phyloP scores from a whole-genome alignment of 768 basidiomycete species.

The Boletus rubescentipes region DNA sequence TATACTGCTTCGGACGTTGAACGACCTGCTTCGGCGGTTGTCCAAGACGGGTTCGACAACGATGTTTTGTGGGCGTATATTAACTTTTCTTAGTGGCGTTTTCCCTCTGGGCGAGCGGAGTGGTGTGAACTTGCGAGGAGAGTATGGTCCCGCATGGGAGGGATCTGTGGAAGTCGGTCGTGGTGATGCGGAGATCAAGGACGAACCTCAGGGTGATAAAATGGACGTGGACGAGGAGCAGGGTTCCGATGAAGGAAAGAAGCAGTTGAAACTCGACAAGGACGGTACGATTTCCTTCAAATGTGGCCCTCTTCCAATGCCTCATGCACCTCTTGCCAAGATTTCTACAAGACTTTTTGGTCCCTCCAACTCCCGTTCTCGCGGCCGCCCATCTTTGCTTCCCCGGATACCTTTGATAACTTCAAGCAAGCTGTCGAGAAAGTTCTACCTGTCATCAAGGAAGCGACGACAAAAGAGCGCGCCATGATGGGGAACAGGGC shows the following conservation, averaged over 20 bases:
- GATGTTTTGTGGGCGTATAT: constrained; percentile 85
- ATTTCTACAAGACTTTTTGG: constrained; percentile 90
- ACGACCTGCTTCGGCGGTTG: constrained; percentile 81
- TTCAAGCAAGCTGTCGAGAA: constrained; percentile 73
- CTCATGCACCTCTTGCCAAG: constrained; percentile 34
- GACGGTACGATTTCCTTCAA: constrained; percentile 45
- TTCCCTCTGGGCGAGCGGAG: constrained; percentile 88
- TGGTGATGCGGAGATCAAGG: constrained; percentile 33
- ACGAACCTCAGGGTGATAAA: constrained; percentile 40
- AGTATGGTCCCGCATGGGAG: constrained; percentile 81
- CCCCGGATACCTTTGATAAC: constrained; percentile 51
- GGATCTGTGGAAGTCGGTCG: constrained; percentile 48
- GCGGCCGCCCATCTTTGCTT: constrained; percentile 68
- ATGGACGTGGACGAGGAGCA: constrained; percentile 62
- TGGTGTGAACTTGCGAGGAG: constrained; percentile 88
- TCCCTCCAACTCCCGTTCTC: constrained; percentile 84
- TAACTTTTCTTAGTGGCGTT: constrained; percentile 81
- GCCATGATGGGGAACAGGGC: constrained; percentile 81
- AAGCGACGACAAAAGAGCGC: constrained; percentile 85
- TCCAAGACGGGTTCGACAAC: constrained; percentile 86
- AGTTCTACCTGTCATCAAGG: constrained; percentile 76
- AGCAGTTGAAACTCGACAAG: constrained; percentile 50
- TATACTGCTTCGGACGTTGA: constrained; percentile 77
- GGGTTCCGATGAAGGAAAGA: constrained; percentile 28
- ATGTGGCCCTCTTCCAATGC: background rate